Percentiles rank a stretch among this genome's conserved stretches.
Evolutionary conservation across 805 yeast genomes (phyloP).

Genomic region (Teunomyces panamensis): DNA sequence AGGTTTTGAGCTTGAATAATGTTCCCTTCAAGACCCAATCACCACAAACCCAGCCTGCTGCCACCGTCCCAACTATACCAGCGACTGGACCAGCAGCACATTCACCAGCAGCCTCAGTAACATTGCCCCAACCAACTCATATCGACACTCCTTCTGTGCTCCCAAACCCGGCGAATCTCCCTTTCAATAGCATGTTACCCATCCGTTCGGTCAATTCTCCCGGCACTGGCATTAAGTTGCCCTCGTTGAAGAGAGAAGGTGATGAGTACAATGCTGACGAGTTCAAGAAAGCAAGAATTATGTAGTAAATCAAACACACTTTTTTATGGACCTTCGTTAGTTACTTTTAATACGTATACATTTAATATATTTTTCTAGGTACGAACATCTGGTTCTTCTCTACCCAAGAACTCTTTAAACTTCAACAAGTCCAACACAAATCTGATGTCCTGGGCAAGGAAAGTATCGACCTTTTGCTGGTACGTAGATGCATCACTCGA

Average conservation of each 20-base stretch:
- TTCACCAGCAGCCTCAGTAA: background rate
- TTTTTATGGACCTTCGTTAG: background rate
- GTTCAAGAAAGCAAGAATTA: constrained; percentile 8
- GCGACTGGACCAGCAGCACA: constrained; percentile 1
- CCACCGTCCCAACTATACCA: constrained; percentile 2
- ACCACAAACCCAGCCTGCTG: constrained; percentile 2
- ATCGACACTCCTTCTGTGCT: constrained; percentile 7
- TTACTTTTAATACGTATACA: background rate
- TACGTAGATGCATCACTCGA: constrained; percentile 55
- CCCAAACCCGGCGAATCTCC: background rate
- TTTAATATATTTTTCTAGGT: constrained; percentile 44
- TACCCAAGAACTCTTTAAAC: constrained; percentile 72
- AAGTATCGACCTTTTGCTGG: constrained; percentile 59
- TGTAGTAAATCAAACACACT: background rate
- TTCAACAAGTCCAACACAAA: constrained; percentile 65
- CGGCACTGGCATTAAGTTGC: constrained; percentile 11
- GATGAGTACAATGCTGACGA: constrained; percentile 14
- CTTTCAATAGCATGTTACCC: constrained; percentile 7
- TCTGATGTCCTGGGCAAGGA: constrained; percentile 58
- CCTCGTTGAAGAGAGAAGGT: constrained; percentile 22
- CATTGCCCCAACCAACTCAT: background rate
- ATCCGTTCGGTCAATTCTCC: constrained; percentile 9
- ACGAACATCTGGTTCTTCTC: constrained; percentile 83
- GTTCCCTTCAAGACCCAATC: constrained; percentile 3
- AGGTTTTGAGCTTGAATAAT: constrained; percentile 29